phyloP scores from a whole-genome alignment of 1,284 basidiomycete species.

The Ustilago loliicola region DNA sequence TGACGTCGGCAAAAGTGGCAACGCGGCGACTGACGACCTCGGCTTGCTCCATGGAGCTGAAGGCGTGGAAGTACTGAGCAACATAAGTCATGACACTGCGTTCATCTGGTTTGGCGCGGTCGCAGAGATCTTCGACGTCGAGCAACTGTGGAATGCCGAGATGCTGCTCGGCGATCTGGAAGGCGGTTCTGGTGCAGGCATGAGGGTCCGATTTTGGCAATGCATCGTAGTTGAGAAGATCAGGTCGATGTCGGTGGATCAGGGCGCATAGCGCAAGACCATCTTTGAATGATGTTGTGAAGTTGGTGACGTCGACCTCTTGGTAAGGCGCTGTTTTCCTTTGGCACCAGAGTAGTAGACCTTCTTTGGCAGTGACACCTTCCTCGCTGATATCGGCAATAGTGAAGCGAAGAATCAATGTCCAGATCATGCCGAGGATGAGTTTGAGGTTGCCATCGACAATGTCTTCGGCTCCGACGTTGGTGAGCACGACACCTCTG shows the following conservation, averaged over 20 bases:
- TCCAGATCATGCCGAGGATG: slow-evolving; percentile 99
- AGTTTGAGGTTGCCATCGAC: slow-evolving; percentile 98
- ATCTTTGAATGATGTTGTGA: slow-evolving; percentile 91
- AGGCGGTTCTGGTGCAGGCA: slow-evolving; percentile 50
- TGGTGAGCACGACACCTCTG: slow-evolving; percentile 94
- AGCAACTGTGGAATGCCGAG: slow-evolving; percentile 80
- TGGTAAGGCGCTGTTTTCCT: slow-evolving; percentile 92
- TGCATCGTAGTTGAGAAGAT: slow-evolving; percentile 88
- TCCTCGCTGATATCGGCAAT: slow-evolving; percentile 99
- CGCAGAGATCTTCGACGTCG: slow-evolving; percentile 96
- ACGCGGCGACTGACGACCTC: slow-evolving; percentile 93
- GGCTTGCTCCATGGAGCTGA: slow-evolving; percentile 95
- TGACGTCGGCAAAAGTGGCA: slow-evolving; percentile 94
- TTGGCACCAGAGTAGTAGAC: slow-evolving; percentile 94
- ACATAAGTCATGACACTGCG: slow-evolving; percentile 95
- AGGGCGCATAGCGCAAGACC: slow-evolving; percentile 95
- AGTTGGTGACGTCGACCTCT: slow-evolving; percentile 93
- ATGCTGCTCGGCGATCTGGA: slow-evolving; percentile 46
- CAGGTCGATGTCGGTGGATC: slow-evolving; percentile 96
- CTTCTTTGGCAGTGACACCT: slow-evolving; percentile 95
- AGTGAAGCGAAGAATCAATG: slow-evolving; percentile 87
- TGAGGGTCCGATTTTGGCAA: slow-evolving; percentile 76
- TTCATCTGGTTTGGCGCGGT: slow-evolving; percentile 88
- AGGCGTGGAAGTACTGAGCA: slow-evolving; percentile 97
- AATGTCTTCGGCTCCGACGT: slow-evolving; percentile 97